Evolutionary conservation across 129 eudicot genomes (phyloP).

Genomic region (Helichrysum umbraculigerum): DNA sequence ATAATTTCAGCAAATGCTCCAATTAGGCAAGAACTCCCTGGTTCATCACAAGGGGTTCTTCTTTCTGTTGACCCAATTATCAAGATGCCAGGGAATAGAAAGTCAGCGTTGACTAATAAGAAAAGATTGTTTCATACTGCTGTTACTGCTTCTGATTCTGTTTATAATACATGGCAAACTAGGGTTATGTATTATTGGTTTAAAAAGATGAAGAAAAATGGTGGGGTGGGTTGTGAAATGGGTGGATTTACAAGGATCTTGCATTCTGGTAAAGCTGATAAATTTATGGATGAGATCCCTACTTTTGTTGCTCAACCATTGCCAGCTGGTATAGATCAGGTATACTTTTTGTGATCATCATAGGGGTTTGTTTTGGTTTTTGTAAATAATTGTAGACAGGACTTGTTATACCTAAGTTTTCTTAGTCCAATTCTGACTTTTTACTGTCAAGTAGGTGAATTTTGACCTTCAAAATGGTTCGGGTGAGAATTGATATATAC

Average conservation of each 20-base stretch:
- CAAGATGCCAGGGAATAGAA: slow-evolving; percentile 54
- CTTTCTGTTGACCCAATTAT: slow-evolving; percentile 68
- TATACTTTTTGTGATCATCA: slow-evolving; percentile 10
- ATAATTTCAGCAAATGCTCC: slow-evolving; percentile 85
- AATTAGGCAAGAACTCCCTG: slow-evolving; percentile 73
- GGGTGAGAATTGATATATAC: background rate
- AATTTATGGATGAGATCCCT: slow-evolving; percentile 97
- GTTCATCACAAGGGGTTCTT: slow-evolving; percentile 31
- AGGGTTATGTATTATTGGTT: slow-evolving; percentile 98
- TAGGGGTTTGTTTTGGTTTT: background rate
- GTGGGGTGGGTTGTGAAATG: slow-evolving; percentile 64
- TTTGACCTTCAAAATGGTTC: slow-evolving; percentile 19
- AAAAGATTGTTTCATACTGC: slow-evolving; percentile 91
- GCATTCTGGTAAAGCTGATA: slow-evolving; percentile 82
- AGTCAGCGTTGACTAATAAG: slow-evolving; percentile 29
- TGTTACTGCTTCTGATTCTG: slow-evolving; percentile 83
- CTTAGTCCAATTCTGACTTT: slow-evolving; percentile 25
- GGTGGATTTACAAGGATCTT: slow-evolving; percentile 97
- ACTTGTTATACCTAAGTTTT: slow-evolving; percentile 11
- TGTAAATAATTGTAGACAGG: background rate
- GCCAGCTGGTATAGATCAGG: slow-evolving; percentile 92
- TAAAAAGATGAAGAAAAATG: slow-evolving; percentile 54
- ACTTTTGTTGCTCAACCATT: slow-evolving; percentile 97
- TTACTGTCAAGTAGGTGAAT: slow-evolving; percentile 3
- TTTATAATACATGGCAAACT: slow-evolving; percentile 94